Conservation (phyloP, 1,284 basidiomycete genomes). For the Psilocybe mexicana region DNA sequence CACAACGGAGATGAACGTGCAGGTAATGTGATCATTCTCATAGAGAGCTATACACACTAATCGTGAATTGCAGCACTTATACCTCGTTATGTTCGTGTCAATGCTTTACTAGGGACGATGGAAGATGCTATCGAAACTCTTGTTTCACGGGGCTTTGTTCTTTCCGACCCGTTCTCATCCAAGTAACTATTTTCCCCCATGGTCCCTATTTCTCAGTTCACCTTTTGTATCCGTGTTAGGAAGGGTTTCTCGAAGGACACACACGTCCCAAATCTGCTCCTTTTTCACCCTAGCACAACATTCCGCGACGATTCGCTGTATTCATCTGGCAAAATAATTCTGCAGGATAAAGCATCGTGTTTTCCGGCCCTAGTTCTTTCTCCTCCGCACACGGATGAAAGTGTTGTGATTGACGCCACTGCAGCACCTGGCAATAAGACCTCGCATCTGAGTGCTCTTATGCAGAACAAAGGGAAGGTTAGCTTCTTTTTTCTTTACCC, state of each 20-base stretch:
- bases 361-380: constrained; percentile 87
- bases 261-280: constrained; percentile 80
- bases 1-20: constrained; percentile 59
- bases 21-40: constrained; percentile 39
- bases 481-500: constrained; percentile 12
- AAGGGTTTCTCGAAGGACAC: constrained; percentile 70
- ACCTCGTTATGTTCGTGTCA: constrained; percentile 86
- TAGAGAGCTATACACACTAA: constrained; percentile 3
- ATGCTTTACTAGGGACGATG: constrained; percentile 69
- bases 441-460: constrained; percentile 87
- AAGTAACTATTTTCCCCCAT: constrained; percentile 26
- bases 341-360: constrained; percentile 98
- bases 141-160: constrained; percentile 51
- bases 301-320: constrained; percentile 69
- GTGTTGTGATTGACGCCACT: constrained; percentile 88
- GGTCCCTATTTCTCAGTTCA: not conserved
- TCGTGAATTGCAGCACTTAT: constrained; percentile 51
- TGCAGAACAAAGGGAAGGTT: constrained; percentile 80
- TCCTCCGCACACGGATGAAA: constrained; percentile 52
- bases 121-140: constrained; percentile 60
- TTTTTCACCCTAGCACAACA: constrained; percentile 67
- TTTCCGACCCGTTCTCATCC: constrained; percentile 52
- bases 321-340: constrained; percentile 77
- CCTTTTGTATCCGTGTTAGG: constrained; percentile 32
- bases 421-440: constrained; percentile 99